A percentile compares a stretch with the other conserved stretches of the same genome.
These are phyloP conservation scores for Salix suchowensis DNA, from an alignment of 345 rosid species.

Conservation along the genomic window DNA sequence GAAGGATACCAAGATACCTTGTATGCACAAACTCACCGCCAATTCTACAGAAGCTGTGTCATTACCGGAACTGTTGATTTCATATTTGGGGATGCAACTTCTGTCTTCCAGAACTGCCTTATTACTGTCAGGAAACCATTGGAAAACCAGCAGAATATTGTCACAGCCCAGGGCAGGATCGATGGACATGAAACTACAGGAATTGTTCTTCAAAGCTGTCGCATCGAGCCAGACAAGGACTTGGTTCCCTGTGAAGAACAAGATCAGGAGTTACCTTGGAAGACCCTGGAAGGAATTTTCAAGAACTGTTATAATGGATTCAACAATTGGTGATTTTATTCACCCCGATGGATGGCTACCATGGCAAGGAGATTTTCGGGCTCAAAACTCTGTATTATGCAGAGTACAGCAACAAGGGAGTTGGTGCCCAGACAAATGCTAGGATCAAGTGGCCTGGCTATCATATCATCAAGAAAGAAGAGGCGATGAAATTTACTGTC, in stretches of 20 bases:
- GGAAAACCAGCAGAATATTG: constrained; percentile 47
- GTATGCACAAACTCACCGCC: constrained; percentile 73
- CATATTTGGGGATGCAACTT: constrained; percentile 85
- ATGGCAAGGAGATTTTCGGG: constrained; percentile 51
- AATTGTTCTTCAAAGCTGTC: constrained; percentile 65
- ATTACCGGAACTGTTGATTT: constrained; percentile 71
- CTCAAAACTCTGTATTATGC: constrained; percentile 53
- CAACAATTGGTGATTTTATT: constrained; percentile 55
- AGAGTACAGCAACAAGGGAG: constrained; percentile 65
- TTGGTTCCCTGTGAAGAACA: constrained; percentile 38
- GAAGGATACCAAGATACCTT: constrained; percentile 78
- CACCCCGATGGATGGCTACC: constrained; percentile 72
- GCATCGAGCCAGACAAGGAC: constrained; percentile 40
- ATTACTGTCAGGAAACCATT: constrained; percentile 54
- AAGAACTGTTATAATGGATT: constrained; percentile 69
- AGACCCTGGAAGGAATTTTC: constrained; percentile 73
- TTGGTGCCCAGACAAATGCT: constrained; percentile 35
- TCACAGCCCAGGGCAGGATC: constrained; percentile 63
- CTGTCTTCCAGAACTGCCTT: constrained; percentile 68
- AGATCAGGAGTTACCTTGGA: constrained; percentile 61
- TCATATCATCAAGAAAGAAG: constrained; percentile 37
- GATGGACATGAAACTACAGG: constrained; percentile 66
- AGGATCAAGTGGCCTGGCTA: constrained; percentile 81
- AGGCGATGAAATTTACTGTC: constrained; percentile 56
- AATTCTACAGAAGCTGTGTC: constrained; percentile 66